Base-by-base conservation (phyloP, 805 yeast species). In the Ogataea minuta region DNA sequence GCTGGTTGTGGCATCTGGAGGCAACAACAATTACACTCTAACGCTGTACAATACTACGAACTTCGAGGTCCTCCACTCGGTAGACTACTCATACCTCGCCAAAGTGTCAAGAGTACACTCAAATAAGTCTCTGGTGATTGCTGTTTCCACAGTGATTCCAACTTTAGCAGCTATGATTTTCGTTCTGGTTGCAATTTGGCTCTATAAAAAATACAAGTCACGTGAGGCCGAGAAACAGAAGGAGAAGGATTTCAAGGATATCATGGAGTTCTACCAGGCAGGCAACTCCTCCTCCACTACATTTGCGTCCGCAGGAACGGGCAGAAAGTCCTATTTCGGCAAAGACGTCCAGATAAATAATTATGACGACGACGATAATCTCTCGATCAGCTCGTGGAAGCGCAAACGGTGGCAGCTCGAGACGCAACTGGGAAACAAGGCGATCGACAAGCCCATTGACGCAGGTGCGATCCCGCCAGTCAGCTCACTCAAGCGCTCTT, bases 331-430 rank as follows among this genome's bases (percentile, higher is more conserved):
- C 36, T 48, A 50, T 28, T 50, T 49, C 15, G 55, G 54, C n/a
- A 29, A 33, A 11, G 54, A 57, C 25, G 56, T 56, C 15, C 39
- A 50, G 38, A 49, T 59, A 16, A 61, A 61, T 30, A 46, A 60
- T 39, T 62, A 48, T 36, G 64, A 56, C 21, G 64, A 63, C 39
- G 61, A 55, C 23, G 81, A 73, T 35, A 71, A 62, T 19, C 58
- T 70, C 8, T 74, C 79, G 4, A 69, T 76, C 16, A 70, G 69
- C 43, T 72, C 77, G 15, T 76, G 80, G 80, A 67, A 68, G 29
- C 62, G 67, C 20, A 76, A 76, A 51, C 56, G 79, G 45, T 70
- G 70, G 38, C 69, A 69, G 40, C 74, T 62, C 45, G 78, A 52
- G 38, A 26, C 38, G 4, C 36, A 43, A 7, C 52, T 41, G 37